Base-by-base conservation (phyloP, 2,329 filamentous ascomycete genomes). In the Drechslerella dactyloides region DNA sequence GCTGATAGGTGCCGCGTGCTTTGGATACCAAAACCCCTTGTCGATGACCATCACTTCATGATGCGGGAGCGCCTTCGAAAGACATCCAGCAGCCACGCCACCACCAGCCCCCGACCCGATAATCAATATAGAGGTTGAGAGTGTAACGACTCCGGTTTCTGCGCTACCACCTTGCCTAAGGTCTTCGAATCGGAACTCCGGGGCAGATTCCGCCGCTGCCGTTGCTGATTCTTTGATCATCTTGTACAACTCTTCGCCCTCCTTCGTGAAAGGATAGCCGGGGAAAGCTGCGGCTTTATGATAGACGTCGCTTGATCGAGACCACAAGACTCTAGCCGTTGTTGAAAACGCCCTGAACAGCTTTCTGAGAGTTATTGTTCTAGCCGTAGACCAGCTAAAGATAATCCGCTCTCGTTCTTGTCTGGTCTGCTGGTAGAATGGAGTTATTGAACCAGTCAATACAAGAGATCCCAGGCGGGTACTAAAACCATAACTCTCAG, bases 71-170 rank as follows among this genome's bases (percentile, higher is more conserved):
- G 88, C 89, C 79, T 92, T 88, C 8, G 92, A 86, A 1, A 96
- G 81, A 56, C 90, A 89, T 79, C 93, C 93, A 21, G 93, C 92
- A 37, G 85, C 86, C 0, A 96, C 91, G 8, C 84, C 90, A 44
- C 90, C 92, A 73, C 93, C 93, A 76, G 90, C 96, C 24, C 93
- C 93, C 40, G 90, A 94, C 1, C 93, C 93, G 19, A 97, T 84
- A 68, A 97, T 87, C 44, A 96, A 86, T 0, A 96, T 86, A 78
- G 97, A 93, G 0, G 90, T 89, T 60, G 91, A 86, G 42, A 96
- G 42, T 15, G 69, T 64, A 33, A 70, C 70, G 21, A 52, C 19
- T 2, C 60, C 65, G 21, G 54, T 40, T n/a, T 35, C 69, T 15
- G 33, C 33, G 11, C 51, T 44, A 81, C 1, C 83, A 82, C 73